Base-by-base conservation (phyloP, 179 eudicot species). In the Vitellaria paradoxa region DNA sequence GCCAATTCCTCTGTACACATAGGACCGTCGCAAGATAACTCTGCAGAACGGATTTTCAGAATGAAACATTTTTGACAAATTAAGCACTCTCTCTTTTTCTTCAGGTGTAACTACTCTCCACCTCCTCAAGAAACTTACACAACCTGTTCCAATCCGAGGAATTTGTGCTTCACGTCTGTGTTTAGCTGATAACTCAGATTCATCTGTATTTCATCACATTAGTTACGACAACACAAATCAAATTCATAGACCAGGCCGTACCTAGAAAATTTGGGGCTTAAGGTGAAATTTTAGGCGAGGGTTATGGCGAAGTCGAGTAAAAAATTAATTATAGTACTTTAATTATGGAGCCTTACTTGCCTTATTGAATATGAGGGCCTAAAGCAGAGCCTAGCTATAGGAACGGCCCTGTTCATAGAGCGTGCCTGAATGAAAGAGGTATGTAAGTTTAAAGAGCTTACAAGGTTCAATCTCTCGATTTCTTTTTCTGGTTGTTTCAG, bases 61-160 rank as follows among this genome's bases (percentile, higher is more conserved):
- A 37, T 76, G 71, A 68, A 80, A 80, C 71, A 71, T 46, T 66
- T 71, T 80, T n/a, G 83, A 60, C 17, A 66, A 67, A 62, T 70
- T 80, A 46, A 80, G 79, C 57, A 76, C 83, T 56, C 72, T 80
- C 57, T 80, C 79, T 14, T 76, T 80, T 70, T 80, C 79, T 64
- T 80, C 83, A 24, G 82, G 74, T 7, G 82, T 74, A 24, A 80
- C 62, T 15, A 74, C 78, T 75, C 78, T 80, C 74, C 62, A 75
- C 61, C 42, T 80, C 78, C 62, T 80, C 52, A 46, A 53, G 77
- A 65, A 73, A 40, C 15, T 78, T 65, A 55, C 64, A 68, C 55
- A 23, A 72, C 24, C 26, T 46, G 77, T n/a, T 65, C 55, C 77
- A 73, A 18, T 37, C 15, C 59, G 75, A 30, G 78, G 75, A 60